phyloP scores from a whole-genome alignment of 345 rosid species.

The Syzygium oleosum region DNA sequence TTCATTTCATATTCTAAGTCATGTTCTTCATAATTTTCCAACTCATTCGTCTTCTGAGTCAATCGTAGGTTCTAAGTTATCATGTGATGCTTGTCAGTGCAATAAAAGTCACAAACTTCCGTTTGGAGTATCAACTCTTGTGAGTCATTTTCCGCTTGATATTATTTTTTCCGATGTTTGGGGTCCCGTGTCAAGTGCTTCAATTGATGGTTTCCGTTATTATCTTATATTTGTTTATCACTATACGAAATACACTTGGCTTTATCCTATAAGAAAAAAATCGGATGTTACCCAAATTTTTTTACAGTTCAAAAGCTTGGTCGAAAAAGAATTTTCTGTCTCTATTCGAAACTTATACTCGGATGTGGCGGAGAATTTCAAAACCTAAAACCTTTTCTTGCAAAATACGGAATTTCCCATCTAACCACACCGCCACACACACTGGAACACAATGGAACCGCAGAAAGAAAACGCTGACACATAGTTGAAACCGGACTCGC shows the following conservation, averaged over 20 bases:
- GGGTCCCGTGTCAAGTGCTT: background rate
- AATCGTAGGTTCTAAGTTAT: background rate
- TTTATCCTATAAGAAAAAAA: too few relatives aligned
- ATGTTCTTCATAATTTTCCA: background rate
- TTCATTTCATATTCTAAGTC: background rate
- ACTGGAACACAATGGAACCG: too few relatives aligned
- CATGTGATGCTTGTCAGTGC: background rate
- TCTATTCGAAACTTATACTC: background rate
- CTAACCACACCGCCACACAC: background rate
- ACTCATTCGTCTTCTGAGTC: background rate
- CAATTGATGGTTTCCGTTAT: too few relatives aligned
- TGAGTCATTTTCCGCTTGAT: background rate
- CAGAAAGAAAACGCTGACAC: too few relatives aligned
- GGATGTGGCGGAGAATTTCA: background rate
- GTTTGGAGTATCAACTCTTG: background rate
- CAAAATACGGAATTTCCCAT: background rate
- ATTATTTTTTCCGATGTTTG: background rate
- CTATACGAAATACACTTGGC: too few relatives aligned
- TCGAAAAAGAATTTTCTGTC: background rate
- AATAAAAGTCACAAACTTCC: conserved; percentile 1
- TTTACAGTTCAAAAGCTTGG: background rate
- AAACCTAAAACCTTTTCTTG: background rate
- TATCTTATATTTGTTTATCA: too few relatives aligned
- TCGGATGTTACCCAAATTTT: background rate
- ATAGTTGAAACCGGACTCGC: too few relatives aligned